Percentiles rank a stretch among this genome's conserved stretches.
These are phyloP conservation scores for Microbotryum scabiosae DNA, from an alignment of 1,284 basidiomycete species.

Conservation along the genomic window DNA sequence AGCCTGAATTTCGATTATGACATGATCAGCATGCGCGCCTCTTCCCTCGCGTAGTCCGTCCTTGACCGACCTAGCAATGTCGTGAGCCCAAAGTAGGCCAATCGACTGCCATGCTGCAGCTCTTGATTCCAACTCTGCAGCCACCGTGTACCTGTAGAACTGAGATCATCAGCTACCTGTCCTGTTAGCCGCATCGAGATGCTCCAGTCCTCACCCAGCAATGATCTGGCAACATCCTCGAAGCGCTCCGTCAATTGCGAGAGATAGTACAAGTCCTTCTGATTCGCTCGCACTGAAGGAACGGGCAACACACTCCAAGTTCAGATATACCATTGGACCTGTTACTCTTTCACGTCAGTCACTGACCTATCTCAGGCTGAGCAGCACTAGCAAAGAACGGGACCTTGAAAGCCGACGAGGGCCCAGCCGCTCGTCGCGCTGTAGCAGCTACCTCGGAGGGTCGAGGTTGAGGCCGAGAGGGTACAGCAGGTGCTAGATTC, in stretches of 20 bases:
- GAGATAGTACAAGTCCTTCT: constrained; percentile 42
- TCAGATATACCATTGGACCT: background rate
- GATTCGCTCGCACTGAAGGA: constrained; percentile 37
- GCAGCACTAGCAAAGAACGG: constrained; percentile 38
- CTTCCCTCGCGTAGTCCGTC: no score
- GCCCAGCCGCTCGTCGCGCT: background rate
- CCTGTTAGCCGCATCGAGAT: background rate
- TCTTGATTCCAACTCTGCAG: constrained; percentile 36
- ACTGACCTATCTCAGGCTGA: constrained; percentile 39
- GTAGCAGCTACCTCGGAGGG: no score
- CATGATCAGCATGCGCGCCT: background rate
- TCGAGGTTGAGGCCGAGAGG: no score
- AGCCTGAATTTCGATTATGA: constrained; percentile 24
- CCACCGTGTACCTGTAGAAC: constrained; percentile 35
- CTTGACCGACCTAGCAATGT: constrained; percentile 32
- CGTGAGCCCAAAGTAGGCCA: constrained; percentile 39
- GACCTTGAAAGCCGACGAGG: constrained; percentile 2
- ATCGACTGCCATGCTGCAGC: constrained; percentile 35
- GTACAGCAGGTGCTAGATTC: no score
- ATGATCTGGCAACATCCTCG: constrained; percentile 36
- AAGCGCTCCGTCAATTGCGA: constrained; percentile 37
- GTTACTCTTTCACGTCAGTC: background rate
- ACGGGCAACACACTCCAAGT: no score
- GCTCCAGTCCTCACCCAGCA: constrained; percentile 29
- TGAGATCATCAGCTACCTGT: background rate